Percentiles rank a stretch among this genome's conserved stretches.
phyloP scores from a whole-genome alignment of 768 basidiomycete species.

The Suillus ampliporus region DNA sequence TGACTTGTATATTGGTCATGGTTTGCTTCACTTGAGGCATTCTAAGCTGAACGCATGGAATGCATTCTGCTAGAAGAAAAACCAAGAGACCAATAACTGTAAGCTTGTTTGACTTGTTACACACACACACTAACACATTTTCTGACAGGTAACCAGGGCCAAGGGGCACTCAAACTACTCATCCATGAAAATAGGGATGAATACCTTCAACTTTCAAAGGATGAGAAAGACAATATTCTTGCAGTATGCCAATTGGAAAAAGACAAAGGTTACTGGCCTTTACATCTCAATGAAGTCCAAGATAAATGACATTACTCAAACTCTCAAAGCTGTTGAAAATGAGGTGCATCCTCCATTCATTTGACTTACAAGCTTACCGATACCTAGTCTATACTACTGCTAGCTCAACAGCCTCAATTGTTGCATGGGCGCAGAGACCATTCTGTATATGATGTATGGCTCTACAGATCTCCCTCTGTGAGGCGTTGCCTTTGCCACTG shows the following conservation, averaged over 20 bases:
- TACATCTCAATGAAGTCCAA: not conserved
- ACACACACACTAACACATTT: too few species aligned
- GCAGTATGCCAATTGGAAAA: too few species aligned
- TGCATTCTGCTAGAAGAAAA: slow-evolving; percentile 17
- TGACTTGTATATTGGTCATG: slow-evolving; percentile 10
- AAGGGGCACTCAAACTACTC: not conserved
- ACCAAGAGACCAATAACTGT: not conserved
- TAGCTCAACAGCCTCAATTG: slow-evolving; percentile 7
- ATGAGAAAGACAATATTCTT: slow-evolving; percentile 4
- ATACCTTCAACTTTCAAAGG: not conserved
- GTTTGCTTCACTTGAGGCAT: not conserved
- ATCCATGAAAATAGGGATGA: not conserved
- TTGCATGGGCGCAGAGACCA: not conserved
- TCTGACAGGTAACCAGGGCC: slow-evolving; percentile 1
- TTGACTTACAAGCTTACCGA: not conserved
- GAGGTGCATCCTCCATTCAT: slow-evolving; percentile 7
- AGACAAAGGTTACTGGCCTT: not conserved
- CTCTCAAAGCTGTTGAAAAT: slow-evolving; percentile 10
- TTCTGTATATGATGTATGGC: slow-evolving; percentile 1
- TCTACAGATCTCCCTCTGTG: not conserved
- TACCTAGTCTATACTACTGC: not conserved
- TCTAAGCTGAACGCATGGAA: slow-evolving; percentile 14
- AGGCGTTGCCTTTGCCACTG: too few species aligned
- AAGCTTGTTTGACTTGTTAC: too few species aligned
- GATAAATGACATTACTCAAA: slow-evolving; percentile 13